A percentile compares a stretch with the other conserved stretches of the same genome.
Conservation (phyloP, 495 filamentous ascomycete species). For the Penicilliopsis zonata region DNA sequence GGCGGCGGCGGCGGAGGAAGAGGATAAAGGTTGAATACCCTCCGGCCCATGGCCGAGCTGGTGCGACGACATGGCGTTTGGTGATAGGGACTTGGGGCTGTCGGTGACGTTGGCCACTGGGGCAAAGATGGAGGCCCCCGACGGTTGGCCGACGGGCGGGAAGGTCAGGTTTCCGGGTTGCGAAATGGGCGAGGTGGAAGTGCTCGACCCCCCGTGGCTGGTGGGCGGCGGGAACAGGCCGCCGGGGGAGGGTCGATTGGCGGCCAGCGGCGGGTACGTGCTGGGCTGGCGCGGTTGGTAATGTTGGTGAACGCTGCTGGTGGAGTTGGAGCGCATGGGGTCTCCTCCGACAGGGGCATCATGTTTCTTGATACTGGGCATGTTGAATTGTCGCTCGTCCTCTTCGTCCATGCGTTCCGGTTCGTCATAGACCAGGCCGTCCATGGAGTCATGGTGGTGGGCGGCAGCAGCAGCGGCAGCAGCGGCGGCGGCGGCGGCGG, state of each 20-base stretch:
- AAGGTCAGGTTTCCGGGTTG: slow-evolving; percentile 35
- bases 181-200: slow-evolving; percentile 40
- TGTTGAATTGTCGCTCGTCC: slow-evolving; percentile 43
- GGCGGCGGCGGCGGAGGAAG: too few species aligned
- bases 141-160: slow-evolving; percentile 30
- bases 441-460: slow-evolving; percentile 74
- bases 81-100: slow-evolving; percentile 78
- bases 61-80: slow-evolving; percentile 49
- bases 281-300: slow-evolving; percentile 50
- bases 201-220: slow-evolving; percentile 36
- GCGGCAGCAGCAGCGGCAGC: too few species aligned
- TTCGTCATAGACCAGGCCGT: slow-evolving; percentile 58
- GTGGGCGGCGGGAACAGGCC: slow-evolving; percentile 49
- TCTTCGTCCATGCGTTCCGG: slow-evolving; percentile 56
- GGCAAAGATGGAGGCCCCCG: slow-evolving; percentile 49
- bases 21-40: too few species aligned
- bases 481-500: too few species aligned
- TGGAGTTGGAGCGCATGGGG: slow-evolving; percentile 28
- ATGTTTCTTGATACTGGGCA: slow-evolving; percentile 63
- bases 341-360: slow-evolving; percentile 34
- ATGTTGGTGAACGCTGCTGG: slow-evolving; percentile 42
- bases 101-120: slow-evolving; percentile 67
- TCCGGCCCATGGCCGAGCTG: slow-evolving; percentile 44
- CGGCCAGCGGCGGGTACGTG: slow-evolving; percentile 66
- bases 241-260: slow-evolving; percentile 31